phyloP scores from a whole-genome alignment of 805 yeast genomes.

The Diddensiella transvaalensis region DNA sequence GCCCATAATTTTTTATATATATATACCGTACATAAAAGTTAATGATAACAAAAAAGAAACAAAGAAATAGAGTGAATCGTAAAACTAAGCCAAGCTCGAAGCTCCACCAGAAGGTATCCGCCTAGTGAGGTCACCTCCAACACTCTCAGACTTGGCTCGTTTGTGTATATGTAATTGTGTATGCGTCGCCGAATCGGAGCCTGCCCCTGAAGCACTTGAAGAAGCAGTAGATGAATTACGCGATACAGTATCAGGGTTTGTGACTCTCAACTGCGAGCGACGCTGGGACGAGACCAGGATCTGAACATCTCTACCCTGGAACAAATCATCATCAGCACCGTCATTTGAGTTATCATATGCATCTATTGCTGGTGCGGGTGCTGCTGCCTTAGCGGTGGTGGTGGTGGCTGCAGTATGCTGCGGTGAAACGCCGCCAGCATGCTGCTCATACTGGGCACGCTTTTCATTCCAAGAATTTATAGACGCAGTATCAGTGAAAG shows the following conservation, averaged over 20 bases:
- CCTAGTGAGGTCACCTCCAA: neutral
- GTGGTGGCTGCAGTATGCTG: slow-evolving; percentile 2
- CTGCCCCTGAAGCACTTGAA: neutral
- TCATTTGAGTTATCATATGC: slow-evolving; percentile 13
- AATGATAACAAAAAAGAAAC: neutral
- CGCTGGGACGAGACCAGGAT: slow-evolving; percentile 66
- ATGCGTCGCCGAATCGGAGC: too few species aligned
- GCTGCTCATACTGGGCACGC: slow-evolving; percentile 17
- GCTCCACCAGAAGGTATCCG: slow-evolving; percentile 4
- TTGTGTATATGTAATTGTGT: slow-evolving; percentile 10
- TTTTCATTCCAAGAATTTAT: slow-evolving; percentile 27
- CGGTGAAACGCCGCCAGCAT: neutral
- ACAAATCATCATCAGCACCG: slow-evolving; percentile 32
- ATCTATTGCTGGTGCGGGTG: slow-evolving; percentile 1
- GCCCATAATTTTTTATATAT: neutral
- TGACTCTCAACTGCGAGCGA: slow-evolving; percentile 54
- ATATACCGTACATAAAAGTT: neutral
- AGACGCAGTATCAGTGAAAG: slow-evolving; percentile 16
- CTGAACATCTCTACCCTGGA: slow-evolving; percentile 60
- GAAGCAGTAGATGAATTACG: neutral
- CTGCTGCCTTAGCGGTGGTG: slow-evolving; percentile 13
- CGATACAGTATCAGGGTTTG: slow-evolving; percentile 49
- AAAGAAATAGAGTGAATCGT: too few species aligned
- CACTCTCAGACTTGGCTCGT: slow-evolving; percentile 8
- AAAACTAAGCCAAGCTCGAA: neutral